phyloP scores from a whole-genome alignment of 2,329 filamentous ascomycete species.

The Nemania abortiva region DNA sequence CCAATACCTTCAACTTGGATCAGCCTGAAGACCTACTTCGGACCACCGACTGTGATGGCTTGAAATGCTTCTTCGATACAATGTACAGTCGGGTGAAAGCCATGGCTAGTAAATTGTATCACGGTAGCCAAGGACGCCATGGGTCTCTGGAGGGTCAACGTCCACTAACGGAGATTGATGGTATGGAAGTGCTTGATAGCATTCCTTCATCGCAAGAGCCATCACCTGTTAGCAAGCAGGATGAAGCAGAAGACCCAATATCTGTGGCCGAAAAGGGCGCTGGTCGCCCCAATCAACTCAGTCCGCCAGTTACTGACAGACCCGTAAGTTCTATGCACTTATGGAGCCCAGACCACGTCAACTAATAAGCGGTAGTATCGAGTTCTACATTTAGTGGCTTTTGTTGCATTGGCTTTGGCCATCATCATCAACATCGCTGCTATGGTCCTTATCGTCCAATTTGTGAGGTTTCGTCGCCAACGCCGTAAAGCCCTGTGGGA shows the following conservation, averaged over 20 bases:
- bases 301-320: neutral
- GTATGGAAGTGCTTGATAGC: neutral
- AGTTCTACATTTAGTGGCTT: constrained; percentile 20
- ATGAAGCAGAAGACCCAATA: constrained; percentile 7
- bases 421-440: constrained; percentile 25
- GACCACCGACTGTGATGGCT: constrained; percentile 54
- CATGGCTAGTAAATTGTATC: constrained; percentile 52
- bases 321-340: constrained; percentile 32
- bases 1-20: constrained; percentile 52
- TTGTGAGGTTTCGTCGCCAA: constrained; percentile 33
- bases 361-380: constrained; percentile 28
- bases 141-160: constrained; percentile 18
- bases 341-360: constrained; percentile 21
- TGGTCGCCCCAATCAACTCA: neutral
- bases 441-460: constrained; percentile 32
- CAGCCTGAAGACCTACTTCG: constrained; percentile 43
- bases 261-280: constrained; percentile 5
- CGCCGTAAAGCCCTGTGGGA: constrained; percentile 34
- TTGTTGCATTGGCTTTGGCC: constrained; percentile 22
- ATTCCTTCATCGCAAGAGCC: constrained; percentile 10
- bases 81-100: constrained; percentile 56
- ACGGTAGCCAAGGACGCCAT: constrained; percentile 20
- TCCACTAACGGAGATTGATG: constrained; percentile 40
- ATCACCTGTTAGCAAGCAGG: constrained; percentile 8
- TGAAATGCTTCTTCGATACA: constrained; percentile 59